Percentiles rank a stretch among this genome's conserved stretches.
Conservation (phyloP, 805 yeast genomes). For the Zygosaccharomyces rouxii region DNA sequence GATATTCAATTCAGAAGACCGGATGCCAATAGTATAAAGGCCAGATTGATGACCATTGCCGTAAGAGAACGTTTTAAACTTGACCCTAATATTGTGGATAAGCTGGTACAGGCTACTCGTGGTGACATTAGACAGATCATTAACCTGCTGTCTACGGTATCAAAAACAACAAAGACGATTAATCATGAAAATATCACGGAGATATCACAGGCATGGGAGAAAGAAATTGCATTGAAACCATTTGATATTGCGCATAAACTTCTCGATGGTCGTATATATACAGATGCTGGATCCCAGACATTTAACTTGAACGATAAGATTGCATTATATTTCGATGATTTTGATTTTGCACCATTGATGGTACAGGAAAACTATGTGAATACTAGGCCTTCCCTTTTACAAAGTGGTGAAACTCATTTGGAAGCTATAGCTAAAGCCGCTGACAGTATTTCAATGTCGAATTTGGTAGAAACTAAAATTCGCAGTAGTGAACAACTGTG, state of each 20-base stretch:
- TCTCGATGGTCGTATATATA: conserved; percentile 56
- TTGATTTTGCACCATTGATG: conserved; percentile 93
- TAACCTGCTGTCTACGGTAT: conserved; percentile 78
- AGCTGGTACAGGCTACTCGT: conserved; percentile 75
- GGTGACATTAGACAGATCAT: conserved; percentile 94
- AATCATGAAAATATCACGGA: conserved; percentile 54
- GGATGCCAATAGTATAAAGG: conserved; percentile 69
- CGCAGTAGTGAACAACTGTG: conserved; percentile 91
- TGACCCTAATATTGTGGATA: conserved; percentile 76
- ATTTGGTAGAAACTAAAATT: conserved; percentile 72
- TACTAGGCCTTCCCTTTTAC: conserved; percentile 52
- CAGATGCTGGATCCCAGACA: conserved; percentile 41
- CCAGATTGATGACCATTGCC: conserved; percentile 87
- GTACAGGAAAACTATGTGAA: conserved; percentile 85
- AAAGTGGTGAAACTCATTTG: conserved; percentile 49
- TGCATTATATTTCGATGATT: conserved; percentile 87
- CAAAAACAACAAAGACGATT: conserved; percentile 64
- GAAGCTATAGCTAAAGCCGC: conserved; percentile 73
- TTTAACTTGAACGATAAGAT: conserved; percentile 73
- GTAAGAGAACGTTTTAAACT: conserved; percentile 75
- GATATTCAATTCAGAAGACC: conserved; percentile 90
- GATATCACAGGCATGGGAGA: conserved; percentile 73
- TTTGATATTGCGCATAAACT: conserved; percentile 79
- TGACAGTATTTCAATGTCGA: conserved; percentile 80
- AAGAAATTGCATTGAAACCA: conserved; percentile 85